Evolutionary conservation across 2,329 filamentous ascomycete genomes (phyloP).

Genomic region (Fusarium staphyleae): DNA sequence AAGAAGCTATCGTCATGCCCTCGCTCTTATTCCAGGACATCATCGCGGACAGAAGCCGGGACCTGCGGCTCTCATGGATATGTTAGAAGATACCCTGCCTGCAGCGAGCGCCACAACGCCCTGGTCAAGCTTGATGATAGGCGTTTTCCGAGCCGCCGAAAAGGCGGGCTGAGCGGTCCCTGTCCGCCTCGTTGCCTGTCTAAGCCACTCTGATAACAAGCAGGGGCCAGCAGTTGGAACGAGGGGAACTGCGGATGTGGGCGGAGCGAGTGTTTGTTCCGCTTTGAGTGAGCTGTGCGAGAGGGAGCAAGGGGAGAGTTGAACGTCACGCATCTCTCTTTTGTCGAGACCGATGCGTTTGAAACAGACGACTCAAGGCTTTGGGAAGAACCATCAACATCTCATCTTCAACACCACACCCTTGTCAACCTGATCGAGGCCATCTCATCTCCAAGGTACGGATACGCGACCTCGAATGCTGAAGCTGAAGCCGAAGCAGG

Average conservation of each 20-base stretch:
- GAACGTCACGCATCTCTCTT: too few species aligned
- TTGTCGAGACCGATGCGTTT: too few species aligned
- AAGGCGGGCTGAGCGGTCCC: slow-evolving; percentile 20
- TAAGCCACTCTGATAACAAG: slow-evolving; percentile 34
- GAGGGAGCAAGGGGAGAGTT: neutral
- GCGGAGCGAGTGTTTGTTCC: slow-evolving; percentile 17
- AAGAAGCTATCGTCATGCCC: too few species aligned
- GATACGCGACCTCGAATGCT: too few species aligned
- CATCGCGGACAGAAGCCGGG: too few species aligned
- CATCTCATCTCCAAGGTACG: slow-evolving; percentile 1
- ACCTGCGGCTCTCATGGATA: too few species aligned
- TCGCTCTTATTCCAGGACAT: too few species aligned
- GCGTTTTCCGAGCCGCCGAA: slow-evolving; percentile 20
- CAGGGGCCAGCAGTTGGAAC: slow-evolving; percentile 22
- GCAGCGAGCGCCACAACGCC: neutral
- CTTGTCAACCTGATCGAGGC: slow-evolving; percentile 2
- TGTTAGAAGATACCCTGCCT: too few species aligned
- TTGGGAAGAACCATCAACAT: too few species aligned
- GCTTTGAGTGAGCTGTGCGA: slow-evolving; percentile 36
- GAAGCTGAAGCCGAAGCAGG: neutral
- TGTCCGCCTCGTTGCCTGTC: slow-evolving; percentile 43
- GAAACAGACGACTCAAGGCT: too few species aligned
- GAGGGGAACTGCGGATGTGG: slow-evolving; percentile 1
- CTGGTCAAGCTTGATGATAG: neutral
- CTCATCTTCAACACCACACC: neutral